A percentile compares a stretch with the other conserved stretches of the same genome.
Conservation (phyloP, 495 filamentous ascomycete species). For the Clohesyomyces aquaticus region DNA sequence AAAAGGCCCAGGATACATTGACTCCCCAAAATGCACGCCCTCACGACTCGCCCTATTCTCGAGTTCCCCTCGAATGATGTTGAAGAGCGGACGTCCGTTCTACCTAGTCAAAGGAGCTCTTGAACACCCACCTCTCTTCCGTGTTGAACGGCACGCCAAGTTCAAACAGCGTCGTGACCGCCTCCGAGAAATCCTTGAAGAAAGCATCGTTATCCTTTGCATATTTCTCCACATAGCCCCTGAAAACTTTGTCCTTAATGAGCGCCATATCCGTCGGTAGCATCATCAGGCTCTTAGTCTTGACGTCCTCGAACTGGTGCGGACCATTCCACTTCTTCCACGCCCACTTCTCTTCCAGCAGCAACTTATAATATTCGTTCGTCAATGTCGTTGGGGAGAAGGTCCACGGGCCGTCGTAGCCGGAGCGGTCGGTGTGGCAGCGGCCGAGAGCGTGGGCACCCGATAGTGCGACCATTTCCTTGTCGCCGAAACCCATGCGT, state of each 20-base stretch:
- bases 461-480: slow-evolving; percentile 87
- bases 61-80: too few relatives aligned
- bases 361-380: slow-evolving; percentile 90
- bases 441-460: slow-evolving; percentile 93
- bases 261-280: slow-evolving; percentile 88
- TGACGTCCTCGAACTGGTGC: slow-evolving; percentile 79
- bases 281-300: slow-evolving; percentile 92
- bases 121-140: slow-evolving; percentile 74
- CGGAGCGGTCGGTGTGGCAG: slow-evolving; percentile 86
- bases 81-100: too few relatives aligned
- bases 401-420: slow-evolving; percentile 92
- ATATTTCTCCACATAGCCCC: slow-evolving; percentile 82
- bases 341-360: slow-evolving; percentile 90
- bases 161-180: slow-evolving; percentile 83
- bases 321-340: slow-evolving; percentile 94
- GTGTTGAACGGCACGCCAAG: slow-evolving; percentile 88
- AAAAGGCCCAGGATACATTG: background rate
- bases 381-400: slow-evolving; percentile 93
- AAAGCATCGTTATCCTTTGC: slow-evolving; percentile 89
- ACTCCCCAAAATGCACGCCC: slow-evolving; percentile 32
- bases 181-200: slow-evolving; percentile 89
- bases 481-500: slow-evolving; percentile 98
- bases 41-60: too few relatives aligned
- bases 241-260: slow-evolving; percentile 86
- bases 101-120: slow-evolving; percentile 52